A percentile compares a stretch with the other conserved stretches of the same genome.
phyloP scores from a whole-genome alignment of 805 yeast genomes.

The Ogataea dorogensis region DNA sequence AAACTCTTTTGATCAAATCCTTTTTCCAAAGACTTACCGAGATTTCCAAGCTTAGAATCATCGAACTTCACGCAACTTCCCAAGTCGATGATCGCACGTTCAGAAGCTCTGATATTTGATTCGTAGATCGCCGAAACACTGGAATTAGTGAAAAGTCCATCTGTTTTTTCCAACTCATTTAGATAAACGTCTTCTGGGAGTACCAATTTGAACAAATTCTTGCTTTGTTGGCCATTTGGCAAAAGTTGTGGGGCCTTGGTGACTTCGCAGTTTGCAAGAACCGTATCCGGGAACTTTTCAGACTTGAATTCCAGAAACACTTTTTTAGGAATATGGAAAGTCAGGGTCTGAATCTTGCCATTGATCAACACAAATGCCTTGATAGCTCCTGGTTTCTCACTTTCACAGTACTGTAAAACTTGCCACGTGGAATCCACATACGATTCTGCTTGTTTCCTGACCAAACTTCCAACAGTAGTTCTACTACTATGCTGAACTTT shows the following conservation, averaged over 20 bases:
- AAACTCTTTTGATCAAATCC: constrained; percentile 74
- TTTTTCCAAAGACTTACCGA: constrained; percentile 79
- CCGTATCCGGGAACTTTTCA: constrained; percentile 28
- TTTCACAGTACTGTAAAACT: constrained; percentile 64
- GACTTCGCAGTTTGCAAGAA: constrained; percentile 51
- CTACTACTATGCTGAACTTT: constrained; percentile 45
- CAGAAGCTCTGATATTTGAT: constrained; percentile 60
- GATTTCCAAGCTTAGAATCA: constrained; percentile 69
- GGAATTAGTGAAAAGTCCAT: constrained; percentile 62
- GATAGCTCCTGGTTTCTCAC: constrained; percentile 68
- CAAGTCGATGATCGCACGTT: constrained; percentile 73
- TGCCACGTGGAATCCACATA: constrained; percentile 85
- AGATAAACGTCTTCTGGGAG: constrained; percentile 66
- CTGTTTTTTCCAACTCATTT: constrained; percentile 54
- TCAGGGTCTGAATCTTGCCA: constrained; percentile 69
- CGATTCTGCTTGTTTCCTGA: constrained; percentile 75
- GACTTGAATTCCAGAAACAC: constrained; percentile 66
- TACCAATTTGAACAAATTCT: constrained; percentile 55
- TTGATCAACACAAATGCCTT: constrained; percentile 69
- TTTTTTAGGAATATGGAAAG: constrained; percentile 70
- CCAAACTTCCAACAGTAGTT: constrained; percentile 63
- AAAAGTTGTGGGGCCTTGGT: constrained; percentile 59
- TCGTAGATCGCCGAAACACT: constrained; percentile 74
- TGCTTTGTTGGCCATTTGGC: constrained; percentile 64
- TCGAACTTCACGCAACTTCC: constrained; percentile 75